These are phyloP conservation scores for Solanum rostratum DNA, from an alignment of 257 asterid species.

Conservation along the genomic window DNA sequence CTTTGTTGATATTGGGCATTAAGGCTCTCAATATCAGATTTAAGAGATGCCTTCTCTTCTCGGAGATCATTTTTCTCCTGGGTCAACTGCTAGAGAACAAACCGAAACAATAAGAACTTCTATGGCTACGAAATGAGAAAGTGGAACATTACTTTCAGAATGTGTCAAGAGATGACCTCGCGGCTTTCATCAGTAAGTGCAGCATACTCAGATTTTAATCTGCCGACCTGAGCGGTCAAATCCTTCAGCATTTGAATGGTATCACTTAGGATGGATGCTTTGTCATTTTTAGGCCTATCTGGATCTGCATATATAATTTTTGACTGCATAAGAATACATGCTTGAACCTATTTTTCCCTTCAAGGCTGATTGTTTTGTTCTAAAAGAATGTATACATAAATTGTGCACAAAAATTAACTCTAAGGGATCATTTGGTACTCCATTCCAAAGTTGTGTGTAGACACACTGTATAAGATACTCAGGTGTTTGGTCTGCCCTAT, in stretches of 20 bases:
- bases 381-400: not conserved
- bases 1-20: constrained; percentile 72
- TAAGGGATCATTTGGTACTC: not conserved
- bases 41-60: constrained; percentile 47
- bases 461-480: not conserved
- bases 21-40: constrained; percentile 64
- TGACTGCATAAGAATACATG: not conserved
- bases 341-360: not conserved
- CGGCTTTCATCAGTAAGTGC: constrained; percentile 83
- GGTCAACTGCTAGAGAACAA: constrained; percentile 34
- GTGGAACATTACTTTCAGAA: not conserved
- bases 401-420: not conserved
- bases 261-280: constrained; percentile 91
- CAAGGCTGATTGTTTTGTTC: not conserved
- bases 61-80: constrained; percentile 73
- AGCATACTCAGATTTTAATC: constrained; percentile 68
- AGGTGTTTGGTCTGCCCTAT: not conserved
- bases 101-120: constrained; percentile 7
- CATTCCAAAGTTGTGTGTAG: not conserved
- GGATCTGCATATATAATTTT: constrained; percentile 62
- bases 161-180: constrained; percentile 44
- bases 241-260: constrained; percentile 88
- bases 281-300: constrained; percentile 94
- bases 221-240: constrained; percentile 67
- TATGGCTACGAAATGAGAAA: not conserved